Evolutionary conservation across 2,329 filamentous ascomycete genomes (phyloP).

Genomic region (Metarhizium rileyi): DNA sequence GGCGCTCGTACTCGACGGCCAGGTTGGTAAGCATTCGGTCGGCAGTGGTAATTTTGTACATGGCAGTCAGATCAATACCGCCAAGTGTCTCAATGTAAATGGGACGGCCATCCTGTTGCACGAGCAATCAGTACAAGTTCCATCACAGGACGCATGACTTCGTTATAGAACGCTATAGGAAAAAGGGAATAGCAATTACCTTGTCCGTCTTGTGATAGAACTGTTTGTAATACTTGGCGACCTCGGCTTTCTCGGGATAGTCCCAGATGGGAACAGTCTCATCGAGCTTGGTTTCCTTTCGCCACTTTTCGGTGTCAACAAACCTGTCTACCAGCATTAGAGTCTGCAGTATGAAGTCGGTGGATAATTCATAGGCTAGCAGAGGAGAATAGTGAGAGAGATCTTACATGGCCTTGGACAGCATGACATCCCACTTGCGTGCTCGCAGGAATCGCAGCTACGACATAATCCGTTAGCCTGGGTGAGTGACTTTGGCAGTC

Average conservation of each 20-base stretch:
- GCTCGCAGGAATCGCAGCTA: conserved; percentile 85
- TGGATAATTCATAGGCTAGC: neutral
- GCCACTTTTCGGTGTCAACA: conserved; percentile 81
- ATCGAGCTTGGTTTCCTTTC: conserved; percentile 77
- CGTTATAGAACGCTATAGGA: too few relatives aligned
- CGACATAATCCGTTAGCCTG: neutral
- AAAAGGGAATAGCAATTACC: conserved; percentile 30
- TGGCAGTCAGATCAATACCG: conserved; percentile 78
- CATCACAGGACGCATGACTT: neutral
- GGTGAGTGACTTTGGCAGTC: neutral
- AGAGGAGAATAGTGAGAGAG: neutral
- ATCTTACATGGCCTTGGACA: conserved; percentile 73
- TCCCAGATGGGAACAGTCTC: conserved; percentile 72
- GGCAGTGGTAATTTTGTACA: conserved; percentile 86
- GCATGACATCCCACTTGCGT: conserved; percentile 84
- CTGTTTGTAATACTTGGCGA: conserved; percentile 91
- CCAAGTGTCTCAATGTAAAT: conserved; percentile 96
- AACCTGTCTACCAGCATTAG: conserved; percentile 53
- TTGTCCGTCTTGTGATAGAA: conserved; percentile 98
- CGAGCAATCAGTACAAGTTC: neutral
- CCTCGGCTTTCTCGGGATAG: conserved; percentile 73
- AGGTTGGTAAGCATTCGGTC: conserved; percentile 96
- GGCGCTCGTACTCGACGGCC: conserved; percentile 94
- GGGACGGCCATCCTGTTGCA: conserved; percentile 74
- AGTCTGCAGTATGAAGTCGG: neutral